Evolutionary conservation across 495 filamentous ascomycete genomes (phyloP).

Genomic region (Chaetomium tenue): DNA sequence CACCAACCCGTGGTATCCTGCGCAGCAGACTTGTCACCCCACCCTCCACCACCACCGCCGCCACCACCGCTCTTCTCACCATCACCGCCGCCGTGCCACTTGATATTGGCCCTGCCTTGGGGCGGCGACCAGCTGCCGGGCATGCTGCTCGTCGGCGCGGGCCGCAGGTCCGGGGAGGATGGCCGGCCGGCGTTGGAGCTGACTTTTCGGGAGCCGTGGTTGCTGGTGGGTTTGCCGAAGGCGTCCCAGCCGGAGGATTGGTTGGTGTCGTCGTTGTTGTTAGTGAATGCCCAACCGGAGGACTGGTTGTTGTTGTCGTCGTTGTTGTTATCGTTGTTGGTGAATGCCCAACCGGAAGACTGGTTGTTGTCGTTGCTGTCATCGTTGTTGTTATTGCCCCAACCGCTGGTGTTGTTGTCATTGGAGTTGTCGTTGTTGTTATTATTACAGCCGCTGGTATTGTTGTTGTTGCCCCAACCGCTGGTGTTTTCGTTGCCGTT

Average conservation of each 20-base stretch:
- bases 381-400: slow-evolving; percentile 20
- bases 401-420: slow-evolving; percentile 11
- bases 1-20: not conserved
- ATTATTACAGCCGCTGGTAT: slow-evolving; percentile 1
- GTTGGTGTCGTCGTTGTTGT: slow-evolving; percentile 20
- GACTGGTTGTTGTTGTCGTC: not conserved
- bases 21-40: slow-evolving; percentile 4
- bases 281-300: not conserved
- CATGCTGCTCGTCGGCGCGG: slow-evolving; percentile 10
- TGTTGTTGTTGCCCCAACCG: not conserved
- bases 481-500: slow-evolving; percentile 2
- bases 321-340: not conserved
- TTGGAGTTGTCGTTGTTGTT: slow-evolving; percentile 4
- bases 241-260: not conserved
- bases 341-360: not conserved
- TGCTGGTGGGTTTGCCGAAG: slow-evolving; percentile 14
- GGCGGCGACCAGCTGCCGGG: slow-evolving; percentile 14
- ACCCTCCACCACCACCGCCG: not conserved
- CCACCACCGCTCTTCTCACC: not conserved
- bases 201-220: slow-evolving; percentile 8
- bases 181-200: slow-evolving; percentile 5
- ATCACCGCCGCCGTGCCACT: not conserved
- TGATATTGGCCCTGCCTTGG: not conserved
- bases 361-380: not conserved
- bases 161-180: not conserved